Conservation (phyloP, 768 basidiomycete species). For the Mycena vitilis region DNA sequence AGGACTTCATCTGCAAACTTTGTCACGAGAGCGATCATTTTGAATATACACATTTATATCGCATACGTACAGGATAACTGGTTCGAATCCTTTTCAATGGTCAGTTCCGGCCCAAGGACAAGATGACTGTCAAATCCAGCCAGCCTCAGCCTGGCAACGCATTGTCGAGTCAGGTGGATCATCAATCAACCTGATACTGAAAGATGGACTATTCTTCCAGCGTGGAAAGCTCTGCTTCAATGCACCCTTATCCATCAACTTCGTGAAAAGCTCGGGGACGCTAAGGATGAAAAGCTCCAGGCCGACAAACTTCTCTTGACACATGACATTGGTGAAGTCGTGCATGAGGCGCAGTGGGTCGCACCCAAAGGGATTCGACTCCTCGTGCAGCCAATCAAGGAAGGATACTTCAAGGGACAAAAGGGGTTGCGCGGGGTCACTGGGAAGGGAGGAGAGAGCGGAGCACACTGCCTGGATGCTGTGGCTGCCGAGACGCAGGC, state of each 20-base stretch:
- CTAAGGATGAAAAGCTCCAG: neutral
- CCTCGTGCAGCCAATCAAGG: slow-evolving; percentile 8
- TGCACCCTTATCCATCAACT: neutral
- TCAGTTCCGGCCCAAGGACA: too few relatives aligned
- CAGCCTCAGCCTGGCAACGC: too few relatives aligned
- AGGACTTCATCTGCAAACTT: too few relatives aligned
- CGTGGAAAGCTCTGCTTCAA: slow-evolving; percentile 11
- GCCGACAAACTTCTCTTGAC: neutral
- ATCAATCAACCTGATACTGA: slow-evolving; percentile 1
- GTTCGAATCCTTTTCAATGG: too few relatives aligned
- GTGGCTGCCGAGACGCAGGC: slow-evolving; percentile 6
- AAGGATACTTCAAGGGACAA: neutral
- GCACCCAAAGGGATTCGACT: neutral
- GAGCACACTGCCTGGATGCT: neutral
- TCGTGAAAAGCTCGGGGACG: slow-evolving; percentile 7
- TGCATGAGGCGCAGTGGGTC: neutral
- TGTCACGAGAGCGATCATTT: too few relatives aligned
- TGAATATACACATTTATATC: too few relatives aligned
- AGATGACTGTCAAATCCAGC: too few relatives aligned
- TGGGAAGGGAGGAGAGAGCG: neutral
- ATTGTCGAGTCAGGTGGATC: too few relatives aligned
- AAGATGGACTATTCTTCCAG: slow-evolving; percentile 17
- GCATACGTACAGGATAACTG: too few relatives aligned
- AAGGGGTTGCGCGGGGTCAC: neutral
- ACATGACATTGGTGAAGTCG: slow-evolving; percentile 6